Percentiles rank a stretch among this genome's conserved stretches.
phyloP scores from a whole-genome alignment of 2,329 filamentous ascomycete genomes.

The Aspergillus jensenii region DNA sequence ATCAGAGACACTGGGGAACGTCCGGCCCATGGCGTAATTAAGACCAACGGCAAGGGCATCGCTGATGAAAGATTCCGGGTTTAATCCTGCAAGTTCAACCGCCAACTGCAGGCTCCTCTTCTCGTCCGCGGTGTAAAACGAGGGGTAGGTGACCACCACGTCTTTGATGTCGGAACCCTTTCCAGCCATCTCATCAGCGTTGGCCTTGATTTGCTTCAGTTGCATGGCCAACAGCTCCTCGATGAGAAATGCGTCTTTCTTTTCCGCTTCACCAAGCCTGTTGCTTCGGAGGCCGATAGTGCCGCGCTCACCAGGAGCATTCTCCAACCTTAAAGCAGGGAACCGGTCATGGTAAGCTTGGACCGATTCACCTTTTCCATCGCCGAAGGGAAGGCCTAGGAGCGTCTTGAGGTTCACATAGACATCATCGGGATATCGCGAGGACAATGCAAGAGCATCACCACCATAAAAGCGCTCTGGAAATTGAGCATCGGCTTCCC shows the following conservation, averaged over 20 bases:
- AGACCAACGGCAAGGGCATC: conserved; percentile 90
- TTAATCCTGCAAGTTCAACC: conserved; percentile 82
- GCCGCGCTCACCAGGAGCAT: conserved; percentile 52
- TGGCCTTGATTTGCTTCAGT: conserved; percentile 84
- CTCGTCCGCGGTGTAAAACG: conserved; percentile 89
- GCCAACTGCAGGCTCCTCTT: conserved; percentile 81
- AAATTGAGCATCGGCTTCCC: conserved; percentile 64
- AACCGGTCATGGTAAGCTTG: conserved; percentile 72
- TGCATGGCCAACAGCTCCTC: conserved; percentile 97
- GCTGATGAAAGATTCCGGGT: conserved; percentile 79
- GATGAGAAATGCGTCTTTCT: conserved; percentile 65
- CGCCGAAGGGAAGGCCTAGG: conserved; percentile 66
- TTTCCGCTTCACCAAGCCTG: conserved; percentile 64
- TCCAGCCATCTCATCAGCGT: conserved; percentile 80
- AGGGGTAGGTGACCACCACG: conserved; percentile 82
- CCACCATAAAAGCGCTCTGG: conserved; percentile 91
- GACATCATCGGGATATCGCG: conserved; percentile 87
- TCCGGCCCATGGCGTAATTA: conserved; percentile 90
- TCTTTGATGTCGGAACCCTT: conserved; percentile 73
- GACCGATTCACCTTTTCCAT: conserved; percentile 51
- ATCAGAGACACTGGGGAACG: conserved; percentile 80
- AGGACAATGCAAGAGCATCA: conserved; percentile 82
- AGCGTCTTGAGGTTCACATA: conserved; percentile 92
- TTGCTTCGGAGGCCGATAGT: conserved; percentile 82
- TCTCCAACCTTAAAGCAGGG: conserved; percentile 71